These are phyloP conservation scores for Fusarium burgessii DNA, from an alignment of 2,329 filamentous ascomycete genomes.

Conservation along the genomic window DNA sequence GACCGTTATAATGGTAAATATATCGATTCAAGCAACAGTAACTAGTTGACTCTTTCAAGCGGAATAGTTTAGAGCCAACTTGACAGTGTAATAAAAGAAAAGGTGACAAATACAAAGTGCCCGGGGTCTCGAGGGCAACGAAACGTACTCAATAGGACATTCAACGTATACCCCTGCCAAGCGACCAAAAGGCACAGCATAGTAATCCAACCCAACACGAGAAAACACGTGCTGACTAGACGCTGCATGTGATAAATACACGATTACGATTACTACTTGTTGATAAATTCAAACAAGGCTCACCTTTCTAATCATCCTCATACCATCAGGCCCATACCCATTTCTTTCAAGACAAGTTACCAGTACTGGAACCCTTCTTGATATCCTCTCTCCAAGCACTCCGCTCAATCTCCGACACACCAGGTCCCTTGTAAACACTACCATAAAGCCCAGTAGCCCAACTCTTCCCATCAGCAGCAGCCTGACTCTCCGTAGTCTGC, in stretches of 20 bases:
- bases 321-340: no score
- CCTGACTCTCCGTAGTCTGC: conserved; percentile 51
- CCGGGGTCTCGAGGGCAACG: background rate
- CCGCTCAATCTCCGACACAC: conserved; percentile 64
- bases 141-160: background rate
- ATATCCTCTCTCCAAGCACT: conserved; percentile 61
- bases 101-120: background rate
- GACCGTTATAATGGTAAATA: no score
- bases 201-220: background rate
- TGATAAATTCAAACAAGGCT: background rate
- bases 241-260: background rate
- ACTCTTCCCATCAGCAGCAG: conserved; percentile 57
- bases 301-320: background rate
- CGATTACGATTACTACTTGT: background rate
- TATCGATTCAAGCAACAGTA: accelerated
- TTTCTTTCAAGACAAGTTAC: conserved; percentile 45
- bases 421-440: conserved; percentile 69
- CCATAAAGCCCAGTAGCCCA: conserved; percentile 71
- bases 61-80: background rate
- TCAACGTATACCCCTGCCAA: background rate
- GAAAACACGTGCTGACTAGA: background rate
- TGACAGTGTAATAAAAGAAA: background rate
- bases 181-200: background rate
- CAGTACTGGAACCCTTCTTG: conserved; percentile 51
- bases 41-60: no score